Evolutionary conservation across 208 protist genomes (phyloP), one percentile per base, ranked within the genome.

Genomic region (Trypanosoma theileri): DNA sequence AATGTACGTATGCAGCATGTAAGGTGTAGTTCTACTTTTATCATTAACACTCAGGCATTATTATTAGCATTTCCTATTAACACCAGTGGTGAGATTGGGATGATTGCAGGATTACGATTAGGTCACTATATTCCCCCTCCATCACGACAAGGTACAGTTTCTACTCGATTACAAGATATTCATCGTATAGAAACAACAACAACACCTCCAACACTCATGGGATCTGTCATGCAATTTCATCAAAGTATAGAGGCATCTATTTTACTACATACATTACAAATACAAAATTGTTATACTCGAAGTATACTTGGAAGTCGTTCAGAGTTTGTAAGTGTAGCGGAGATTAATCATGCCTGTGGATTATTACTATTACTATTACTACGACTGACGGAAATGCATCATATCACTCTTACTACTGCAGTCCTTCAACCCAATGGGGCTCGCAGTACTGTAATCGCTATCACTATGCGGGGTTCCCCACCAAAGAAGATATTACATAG

Each of bases 261-360:
- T 24, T 21, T 72, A 6, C 11, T 42, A 16, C 28, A 60, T 22
- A 31, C 17, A 13, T 41, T 60, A 16, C 70, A 61, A 53, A 46
- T 62, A 45, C 72, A 79, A 35, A 13, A 67, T 14, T 28, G 44
- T 21, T 82, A 79, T 46, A 62, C 68, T 0, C 66, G 71, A 52
- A 60, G 21, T 35, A n/a, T 73, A 3, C 60, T 82, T 22, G 64
- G 67, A 6, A 69, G 58, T 12, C 57, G 45, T 19, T 42, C 46
- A n/a, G 72, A 69, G 26, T 64, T 66, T n/a, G 81, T 91, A 10
- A 80, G 81, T 40, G 41, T 73, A 22, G 53, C 50, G 3, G 89
- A 95, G 56, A 75, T 91, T 31, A 95, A 95, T 59, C 73, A 78
- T 16, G 89, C 89, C 7, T 91, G 89, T 63, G 86, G 85, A 8